phyloP scores from a whole-genome alignment of 1,139 yeast genomes.

The Candida smagusa region DNA sequence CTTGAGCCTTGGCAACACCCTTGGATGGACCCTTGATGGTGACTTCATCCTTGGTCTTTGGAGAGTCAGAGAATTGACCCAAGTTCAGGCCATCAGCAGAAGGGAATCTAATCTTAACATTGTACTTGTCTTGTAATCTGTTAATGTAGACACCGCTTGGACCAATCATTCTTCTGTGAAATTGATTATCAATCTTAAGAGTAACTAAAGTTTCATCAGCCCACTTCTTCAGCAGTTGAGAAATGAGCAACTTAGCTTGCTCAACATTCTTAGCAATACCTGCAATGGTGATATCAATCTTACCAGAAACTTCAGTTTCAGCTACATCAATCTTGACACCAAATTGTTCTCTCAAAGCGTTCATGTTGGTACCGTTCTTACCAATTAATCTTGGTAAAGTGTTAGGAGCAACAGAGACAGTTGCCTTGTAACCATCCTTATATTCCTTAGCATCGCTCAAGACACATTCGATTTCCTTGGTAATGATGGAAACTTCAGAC shows the following conservation, averaged over 20 bases:
- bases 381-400: conserved; percentile 84
- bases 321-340: conserved; percentile 74
- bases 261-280: conserved; percentile 83
- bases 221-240: conserved; percentile 64
- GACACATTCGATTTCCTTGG: conserved; percentile 50
- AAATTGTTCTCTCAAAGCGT: conserved; percentile 69
- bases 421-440: conserved; percentile 54
- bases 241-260: conserved; percentile 62
- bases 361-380: conserved; percentile 75
- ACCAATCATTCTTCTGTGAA: conserved; percentile 83
- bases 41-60: conserved; percentile 58
- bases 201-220: conserved; percentile 75
- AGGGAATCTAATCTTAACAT: conserved; percentile 80
- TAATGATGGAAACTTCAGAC: conserved; percentile 51
- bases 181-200: conserved; percentile 69
- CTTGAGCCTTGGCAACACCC: conserved; percentile 82
- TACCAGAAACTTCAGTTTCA: conserved; percentile 33
- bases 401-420: conserved; percentile 57
- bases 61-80: conserved; percentile 32
- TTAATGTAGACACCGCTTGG: conserved; percentile 77
- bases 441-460: conserved; percentile 63
- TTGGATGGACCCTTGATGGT: conserved; percentile 87
- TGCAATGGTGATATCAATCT: conserved; percentile 57
- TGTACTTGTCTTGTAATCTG: conserved; percentile 86
- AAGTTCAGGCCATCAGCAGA: conserved; percentile 26